Evolutionary conservation across 805 yeast genomes (phyloP).

Genomic region (Metschnikowia aberdeeniae): DNA sequence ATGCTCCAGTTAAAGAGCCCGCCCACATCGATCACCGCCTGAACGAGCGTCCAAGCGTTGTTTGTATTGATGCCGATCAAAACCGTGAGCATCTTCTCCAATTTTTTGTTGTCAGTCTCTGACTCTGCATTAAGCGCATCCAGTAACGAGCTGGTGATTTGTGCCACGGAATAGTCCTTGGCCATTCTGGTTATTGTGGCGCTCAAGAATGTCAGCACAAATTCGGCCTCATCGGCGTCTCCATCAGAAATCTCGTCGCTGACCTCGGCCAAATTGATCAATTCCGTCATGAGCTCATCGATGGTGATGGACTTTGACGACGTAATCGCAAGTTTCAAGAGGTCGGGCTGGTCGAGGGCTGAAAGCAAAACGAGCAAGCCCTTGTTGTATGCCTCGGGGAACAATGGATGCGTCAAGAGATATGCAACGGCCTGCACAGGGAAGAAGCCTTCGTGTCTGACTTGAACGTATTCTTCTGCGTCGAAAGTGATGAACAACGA

Average conservation of each 20-base stretch:
- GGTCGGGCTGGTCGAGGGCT: slow-evolving; percentile 46
- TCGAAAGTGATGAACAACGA: slow-evolving; percentile 35
- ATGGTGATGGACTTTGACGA: slow-evolving; percentile 70
- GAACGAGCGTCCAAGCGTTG: slow-evolving; percentile 58
- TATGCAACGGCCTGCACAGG: slow-evolving; percentile 65
- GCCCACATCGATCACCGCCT: slow-evolving; percentile 65
- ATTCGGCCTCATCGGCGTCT: slow-evolving; percentile 11
- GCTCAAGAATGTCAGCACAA: slow-evolving; percentile 13
- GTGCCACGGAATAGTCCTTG: slow-evolving; percentile 59
- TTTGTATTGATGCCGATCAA: slow-evolving; percentile 37
- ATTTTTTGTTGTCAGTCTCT: slow-evolving; percentile 24
- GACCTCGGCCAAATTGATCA: slow-evolving; percentile 38
- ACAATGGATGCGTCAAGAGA: slow-evolving; percentile 81
- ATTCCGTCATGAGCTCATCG: slow-evolving; percentile 57
- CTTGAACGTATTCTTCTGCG: slow-evolving; percentile 20
- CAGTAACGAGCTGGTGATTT: slow-evolving; percentile 49
- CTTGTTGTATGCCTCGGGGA: slow-evolving; percentile 56
- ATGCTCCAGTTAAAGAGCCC: slow-evolving; percentile 66
- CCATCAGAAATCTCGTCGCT: slow-evolving; percentile 13
- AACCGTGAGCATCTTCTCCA: slow-evolving; percentile 35
- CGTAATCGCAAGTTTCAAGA: slow-evolving; percentile 77
- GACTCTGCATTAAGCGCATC: slow-evolving; percentile 27
- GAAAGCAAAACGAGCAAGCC: slow-evolving; percentile 52
- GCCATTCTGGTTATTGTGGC: slow-evolving; percentile 52
- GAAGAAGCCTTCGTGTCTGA: slow-evolving; percentile 27